Conservation (phyloP, 2,329 filamentous ascomycete genomes). For the Diplodia mutila region DNA sequence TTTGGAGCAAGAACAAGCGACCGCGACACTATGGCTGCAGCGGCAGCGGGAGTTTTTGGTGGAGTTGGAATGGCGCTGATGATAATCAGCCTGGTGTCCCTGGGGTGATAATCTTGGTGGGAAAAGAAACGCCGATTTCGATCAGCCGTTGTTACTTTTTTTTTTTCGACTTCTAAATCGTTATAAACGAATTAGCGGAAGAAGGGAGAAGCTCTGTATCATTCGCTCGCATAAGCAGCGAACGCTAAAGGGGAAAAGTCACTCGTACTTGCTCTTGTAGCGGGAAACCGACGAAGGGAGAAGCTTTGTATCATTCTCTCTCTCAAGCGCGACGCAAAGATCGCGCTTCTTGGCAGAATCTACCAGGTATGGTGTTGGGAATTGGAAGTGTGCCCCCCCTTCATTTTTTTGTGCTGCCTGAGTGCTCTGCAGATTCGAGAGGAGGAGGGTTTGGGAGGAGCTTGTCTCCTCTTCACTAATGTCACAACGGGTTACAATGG, state of each 20-base stretch:
- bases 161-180: not conserved
- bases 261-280: not conserved
- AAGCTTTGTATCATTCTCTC: not conserved
- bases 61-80: not conserved
- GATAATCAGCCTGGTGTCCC: not conserved
- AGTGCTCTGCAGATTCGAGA: no score
- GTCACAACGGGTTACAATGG: no score
- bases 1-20: not conserved
- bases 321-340: not conserved
- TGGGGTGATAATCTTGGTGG: not conserved
- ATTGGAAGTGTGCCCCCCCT: not conserved
- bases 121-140: not conserved
- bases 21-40: not conserved
- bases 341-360: not conserved
- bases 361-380: not conserved
- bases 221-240: not conserved
- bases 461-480: no score
- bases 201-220: not conserved
- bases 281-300: not conserved
- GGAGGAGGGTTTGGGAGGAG: no score
- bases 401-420: no score
- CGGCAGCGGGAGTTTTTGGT: not conserved
- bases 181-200: not conserved
- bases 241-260: not conserved
- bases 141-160: not conserved